Evolutionary conservation across 306 rosid species (phyloP).

Genomic region (Acacia confusa): DNA sequence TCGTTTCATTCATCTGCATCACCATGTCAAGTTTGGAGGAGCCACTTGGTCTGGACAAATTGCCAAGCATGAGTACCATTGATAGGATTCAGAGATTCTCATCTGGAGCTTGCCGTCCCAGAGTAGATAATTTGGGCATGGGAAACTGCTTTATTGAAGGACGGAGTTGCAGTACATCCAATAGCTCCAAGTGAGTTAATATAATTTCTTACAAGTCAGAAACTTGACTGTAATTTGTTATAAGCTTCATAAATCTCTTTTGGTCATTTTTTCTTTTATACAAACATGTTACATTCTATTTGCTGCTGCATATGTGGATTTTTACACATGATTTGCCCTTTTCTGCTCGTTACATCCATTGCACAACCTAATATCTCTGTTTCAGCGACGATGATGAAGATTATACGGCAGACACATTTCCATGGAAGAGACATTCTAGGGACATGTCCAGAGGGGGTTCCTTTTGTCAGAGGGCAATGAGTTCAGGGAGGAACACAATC

Average conservation of each 20-base stretch:
- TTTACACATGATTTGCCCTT: not conserved
- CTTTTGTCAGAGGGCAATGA: conserved; percentile 38
- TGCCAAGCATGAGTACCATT: conserved; percentile 70
- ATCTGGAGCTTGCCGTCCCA: conserved; percentile 66
- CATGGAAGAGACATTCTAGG: conserved; percentile 61
- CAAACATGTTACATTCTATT: conserved; percentile 4
- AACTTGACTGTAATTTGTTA: not conserved
- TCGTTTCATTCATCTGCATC: conserved; percentile 32
- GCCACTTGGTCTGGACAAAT: conserved; percentile 67
- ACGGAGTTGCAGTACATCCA: conserved; percentile 64
- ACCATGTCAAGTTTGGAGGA: conserved; percentile 78
- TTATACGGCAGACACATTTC: conserved; percentile 45
- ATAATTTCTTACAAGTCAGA: not conserved
- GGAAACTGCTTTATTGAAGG: conserved; percentile 72
- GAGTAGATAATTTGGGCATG: conserved; percentile 51
- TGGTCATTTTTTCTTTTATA: not conserved
- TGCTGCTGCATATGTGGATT: not conserved
- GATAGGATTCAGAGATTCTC: conserved; percentile 65
- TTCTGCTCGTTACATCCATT: conserved; percentile 2
- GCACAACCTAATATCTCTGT: conserved; percentile 13
- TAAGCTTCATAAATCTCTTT: not conserved
- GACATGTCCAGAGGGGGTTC: conserved; percentile 46
- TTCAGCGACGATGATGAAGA: conserved; percentile 57
- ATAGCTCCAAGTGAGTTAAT: conserved; percentile 48
- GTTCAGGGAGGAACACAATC: conserved; percentile 38